Evolutionary conservation across 352 stramenopile genomes (phyloP).

Genomic region (Globisporangium nodosum): DNA sequence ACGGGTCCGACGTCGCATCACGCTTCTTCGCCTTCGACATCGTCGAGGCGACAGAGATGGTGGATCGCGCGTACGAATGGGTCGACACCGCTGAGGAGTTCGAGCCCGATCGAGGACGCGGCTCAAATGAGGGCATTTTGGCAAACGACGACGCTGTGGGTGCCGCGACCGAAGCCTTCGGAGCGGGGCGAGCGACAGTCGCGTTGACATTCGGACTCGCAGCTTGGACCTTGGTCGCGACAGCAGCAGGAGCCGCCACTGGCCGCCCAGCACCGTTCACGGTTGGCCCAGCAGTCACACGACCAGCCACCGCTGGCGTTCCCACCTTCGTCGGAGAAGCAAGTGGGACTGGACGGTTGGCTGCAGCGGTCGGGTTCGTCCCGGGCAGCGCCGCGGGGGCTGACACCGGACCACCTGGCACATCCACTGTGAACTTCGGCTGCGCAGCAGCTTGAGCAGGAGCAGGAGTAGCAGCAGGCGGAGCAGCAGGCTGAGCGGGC

Average conservation of each 20-base stretch:
- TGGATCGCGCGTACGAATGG: slow-evolving; percentile 75
- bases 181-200: slow-evolving; percentile 4
- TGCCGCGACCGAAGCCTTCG: slow-evolving; percentile 9
- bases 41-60: slow-evolving; percentile 74
- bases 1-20: slow-evolving; percentile 37
- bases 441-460: neutral
- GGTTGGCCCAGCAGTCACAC: slow-evolving; percentile 3
- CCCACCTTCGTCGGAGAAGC: slow-evolving; percentile 9
- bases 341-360: slow-evolving; percentile 2
- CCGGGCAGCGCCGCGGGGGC: slow-evolving; percentile 46
- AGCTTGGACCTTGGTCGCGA: neutral
- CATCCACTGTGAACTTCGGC: slow-evolving; percentile 8
- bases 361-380: slow-evolving; percentile 11
- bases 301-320: neutral
- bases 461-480: neutral
- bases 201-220: neutral
- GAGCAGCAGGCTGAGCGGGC: neutral
- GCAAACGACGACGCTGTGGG: slow-evolving; percentile 8
- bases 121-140: slow-evolving; percentile 16
- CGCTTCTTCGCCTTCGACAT: slow-evolving; percentile 63
- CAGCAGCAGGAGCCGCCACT: slow-evolving; percentile 1
- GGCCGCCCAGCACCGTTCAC: slow-evolving; percentile 8
- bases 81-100: slow-evolving; percentile 71
- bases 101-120: slow-evolving; percentile 57
- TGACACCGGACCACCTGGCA: slow-evolving; percentile 28